Percentiles rank a stretch among this genome's conserved stretches.
phyloP scores from a whole-genome alignment of 202 grass and related monocot genomes.

The Digitaria exilis region DNA sequence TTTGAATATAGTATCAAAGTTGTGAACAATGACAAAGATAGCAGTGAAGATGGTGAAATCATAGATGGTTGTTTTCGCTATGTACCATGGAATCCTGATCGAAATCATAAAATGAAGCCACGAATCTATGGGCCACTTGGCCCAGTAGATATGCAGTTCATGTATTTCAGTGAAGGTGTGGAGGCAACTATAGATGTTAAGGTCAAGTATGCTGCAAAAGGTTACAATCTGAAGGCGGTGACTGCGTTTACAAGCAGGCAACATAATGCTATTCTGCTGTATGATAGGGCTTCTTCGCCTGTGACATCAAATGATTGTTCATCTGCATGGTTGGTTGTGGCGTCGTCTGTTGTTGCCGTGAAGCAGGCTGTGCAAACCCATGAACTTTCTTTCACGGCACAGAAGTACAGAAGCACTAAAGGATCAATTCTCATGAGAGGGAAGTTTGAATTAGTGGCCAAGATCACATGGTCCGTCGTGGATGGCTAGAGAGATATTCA shows the following conservation, averaged over 20 bases:
- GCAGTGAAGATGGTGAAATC: neutral
- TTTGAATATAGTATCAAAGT: neutral
- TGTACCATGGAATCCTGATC: neutral
- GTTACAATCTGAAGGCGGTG: neutral
- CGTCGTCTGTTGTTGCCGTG: neutral
- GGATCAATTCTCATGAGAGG: neutral
- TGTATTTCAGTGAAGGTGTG: neutral
- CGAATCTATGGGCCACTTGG: neutral
- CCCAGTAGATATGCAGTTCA: neutral
- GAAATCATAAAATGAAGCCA: neutral
- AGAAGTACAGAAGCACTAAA: neutral
- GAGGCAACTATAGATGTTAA: neutral
- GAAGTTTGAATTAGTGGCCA: neutral
- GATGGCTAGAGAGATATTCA: neutral
- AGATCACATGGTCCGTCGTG: neutral
- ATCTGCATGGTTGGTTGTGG: slow-evolving; percentile 9
- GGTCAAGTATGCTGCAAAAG: neutral
- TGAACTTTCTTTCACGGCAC: neutral
- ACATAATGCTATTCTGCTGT: neutral
- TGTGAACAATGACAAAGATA: neutral
- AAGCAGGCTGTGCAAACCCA: slow-evolving; percentile 12
- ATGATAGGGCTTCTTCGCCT: neutral
- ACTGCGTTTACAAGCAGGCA: neutral
- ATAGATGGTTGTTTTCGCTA: neutral
- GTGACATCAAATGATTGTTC: neutral